Evolutionary conservation across 768 basidiomycete species (phyloP).

Genomic region (Mycena belliarum): DNA sequence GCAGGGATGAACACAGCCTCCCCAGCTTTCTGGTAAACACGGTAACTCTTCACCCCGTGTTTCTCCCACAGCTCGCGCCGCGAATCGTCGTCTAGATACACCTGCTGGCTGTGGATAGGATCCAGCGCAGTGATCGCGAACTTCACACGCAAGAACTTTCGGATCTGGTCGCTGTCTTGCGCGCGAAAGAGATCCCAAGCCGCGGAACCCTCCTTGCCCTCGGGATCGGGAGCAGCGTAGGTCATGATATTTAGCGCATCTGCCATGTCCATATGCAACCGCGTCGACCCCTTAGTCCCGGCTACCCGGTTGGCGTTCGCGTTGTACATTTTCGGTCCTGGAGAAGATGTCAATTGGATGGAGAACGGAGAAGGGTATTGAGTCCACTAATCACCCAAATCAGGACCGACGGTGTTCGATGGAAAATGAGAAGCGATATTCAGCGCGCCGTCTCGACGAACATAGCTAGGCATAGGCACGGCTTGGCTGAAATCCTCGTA

Average conservation of each 20-base stretch:
- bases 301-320: conserved; percentile 70
- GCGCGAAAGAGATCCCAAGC: conserved; percentile 91
- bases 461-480: conserved; percentile 87
- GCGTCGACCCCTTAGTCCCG: conserved; percentile 79
- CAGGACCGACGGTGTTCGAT: conserved; percentile 72
- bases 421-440: conserved; percentile 93
- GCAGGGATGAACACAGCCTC: conserved; percentile 96
- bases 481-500: conserved; percentile 83
- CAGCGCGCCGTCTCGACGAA: conserved; percentile 84
- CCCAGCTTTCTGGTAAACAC: conserved; percentile 88
- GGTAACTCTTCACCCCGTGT: conserved; percentile 72
- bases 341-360: conserved; percentile 2
- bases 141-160: conserved; percentile 69
- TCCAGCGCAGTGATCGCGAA: conserved; percentile 63
- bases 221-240: conserved; percentile 54
- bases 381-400: conserved; percentile 65
- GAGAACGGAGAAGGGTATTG: conserved; percentile 19
- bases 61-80: conserved; percentile 67
- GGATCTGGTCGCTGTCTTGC: conserved; percentile 76
- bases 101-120: conserved; percentile 89
- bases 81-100: conserved; percentile 75
- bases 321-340: conserved; percentile 95
- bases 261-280: conserved; percentile 93
- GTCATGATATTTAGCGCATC: conserved; percentile 94
- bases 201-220: conserved; percentile 75